Evolutionary conservation across 2,329 filamentous ascomycete genomes (phyloP).

Genomic region (Neopestalotiopsis sp.): DNA sequence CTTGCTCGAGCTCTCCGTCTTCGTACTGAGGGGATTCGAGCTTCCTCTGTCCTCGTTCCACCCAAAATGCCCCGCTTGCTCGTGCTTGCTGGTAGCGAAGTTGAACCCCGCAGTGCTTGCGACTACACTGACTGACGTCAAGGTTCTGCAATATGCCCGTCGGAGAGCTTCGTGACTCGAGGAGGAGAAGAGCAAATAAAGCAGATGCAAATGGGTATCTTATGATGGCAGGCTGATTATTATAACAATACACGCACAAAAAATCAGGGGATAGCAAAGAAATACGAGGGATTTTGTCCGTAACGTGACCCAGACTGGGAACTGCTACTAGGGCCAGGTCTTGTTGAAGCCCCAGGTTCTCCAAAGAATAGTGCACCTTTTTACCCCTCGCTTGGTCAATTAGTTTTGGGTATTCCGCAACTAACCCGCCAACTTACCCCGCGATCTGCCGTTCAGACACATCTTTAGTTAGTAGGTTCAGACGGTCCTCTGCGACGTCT

Average conservation of each 20-base stretch:
- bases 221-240: too few relatives aligned
- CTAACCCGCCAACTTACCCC: not conserved
- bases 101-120: not conserved
- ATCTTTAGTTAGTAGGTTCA: too few relatives aligned
- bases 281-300: not conserved
- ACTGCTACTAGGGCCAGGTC: not conserved
- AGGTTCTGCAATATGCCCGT: not conserved
- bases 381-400: not conserved
- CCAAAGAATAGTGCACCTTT: not conserved
- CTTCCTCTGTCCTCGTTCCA: too few relatives aligned
- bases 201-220: not conserved
- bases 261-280: not conserved
- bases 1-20: not conserved
- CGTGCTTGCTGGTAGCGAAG: not conserved
- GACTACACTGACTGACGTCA: conserved; percentile 2
- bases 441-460: not conserved
- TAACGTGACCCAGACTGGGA: not conserved
- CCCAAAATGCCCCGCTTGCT: not conserved
- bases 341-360: not conserved
- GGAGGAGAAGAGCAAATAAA: not conserved
- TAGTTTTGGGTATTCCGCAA: not conserved
- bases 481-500: too few relatives aligned
- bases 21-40: not conserved
- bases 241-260: not conserved
- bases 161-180: not conserved